Percentiles rank a stretch among this genome's conserved stretches.
Conservation (phyloP, 306 rosid species). For the Citrullus mucosospermus region DNA sequence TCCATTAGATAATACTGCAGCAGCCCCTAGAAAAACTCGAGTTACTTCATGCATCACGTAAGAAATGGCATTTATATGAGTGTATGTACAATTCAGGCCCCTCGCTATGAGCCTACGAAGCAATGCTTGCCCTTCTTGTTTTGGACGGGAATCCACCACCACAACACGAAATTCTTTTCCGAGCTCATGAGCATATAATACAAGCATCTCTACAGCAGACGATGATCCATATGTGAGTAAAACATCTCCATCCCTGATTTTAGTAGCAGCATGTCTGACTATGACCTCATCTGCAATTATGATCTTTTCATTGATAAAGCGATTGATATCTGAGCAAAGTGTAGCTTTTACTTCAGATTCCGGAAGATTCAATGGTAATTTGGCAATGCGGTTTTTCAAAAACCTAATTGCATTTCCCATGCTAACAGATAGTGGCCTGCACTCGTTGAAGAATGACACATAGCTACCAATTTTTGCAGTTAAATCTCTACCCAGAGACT, state of each 20-base stretch:
- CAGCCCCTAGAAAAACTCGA: slow-evolving; percentile 66
- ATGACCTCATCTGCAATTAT: slow-evolving; percentile 70
- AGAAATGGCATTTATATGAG: slow-evolving; percentile 67
- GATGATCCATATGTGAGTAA: slow-evolving; percentile 70
- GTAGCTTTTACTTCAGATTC: slow-evolving; percentile 68
- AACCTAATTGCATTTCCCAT: slow-evolving; percentile 85
- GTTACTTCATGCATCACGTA: slow-evolving; percentile 79
- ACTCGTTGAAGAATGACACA: slow-evolving; percentile 62
- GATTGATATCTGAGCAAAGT: slow-evolving; percentile 54
- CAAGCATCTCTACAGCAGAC: slow-evolving; percentile 66
- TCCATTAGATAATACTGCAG: slow-evolving; percentile 64
- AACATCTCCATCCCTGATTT: slow-evolving; percentile 77
- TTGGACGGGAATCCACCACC: slow-evolving; percentile 79
- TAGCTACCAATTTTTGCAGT: slow-evolving; percentile 63
- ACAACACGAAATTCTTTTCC: slow-evolving; percentile 75
- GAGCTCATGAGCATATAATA: slow-evolving; percentile 53
- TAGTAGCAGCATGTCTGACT: slow-evolving; percentile 50
- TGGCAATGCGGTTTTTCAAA: slow-evolving; percentile 52
- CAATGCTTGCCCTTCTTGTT: slow-evolving; percentile 65
- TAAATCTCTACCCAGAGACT: slow-evolving; percentile 52
- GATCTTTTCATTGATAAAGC: slow-evolving; percentile 66
- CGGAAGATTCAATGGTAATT: slow-evolving; percentile 36
- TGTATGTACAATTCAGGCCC: slow-evolving; percentile 73
- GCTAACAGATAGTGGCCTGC: slow-evolving; percentile 78
- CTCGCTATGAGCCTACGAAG: slow-evolving; percentile 49